Evolutionary conservation across 1,139 yeast species (phyloP).

Genomic region (Kurtzmaniella quercitrusa): DNA sequence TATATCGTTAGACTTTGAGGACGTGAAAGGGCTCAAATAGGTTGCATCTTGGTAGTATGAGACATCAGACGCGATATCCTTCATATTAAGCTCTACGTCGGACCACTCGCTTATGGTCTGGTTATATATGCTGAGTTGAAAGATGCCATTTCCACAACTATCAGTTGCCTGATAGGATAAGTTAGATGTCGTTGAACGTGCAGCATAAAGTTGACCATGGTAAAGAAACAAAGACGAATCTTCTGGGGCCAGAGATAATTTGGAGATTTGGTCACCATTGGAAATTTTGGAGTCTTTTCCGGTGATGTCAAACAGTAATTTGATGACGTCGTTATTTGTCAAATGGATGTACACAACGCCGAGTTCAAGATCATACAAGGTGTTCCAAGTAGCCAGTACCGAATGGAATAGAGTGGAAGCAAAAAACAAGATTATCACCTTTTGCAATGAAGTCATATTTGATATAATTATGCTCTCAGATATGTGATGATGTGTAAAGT

Average conservation of each 20-base stretch:
- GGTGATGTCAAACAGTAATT: constrained; percentile 31
- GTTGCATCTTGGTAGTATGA: constrained; percentile 29
- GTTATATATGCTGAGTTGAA: constrained; percentile 24
- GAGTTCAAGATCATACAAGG: constrained; percentile 32
- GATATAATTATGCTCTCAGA: too few species aligned
- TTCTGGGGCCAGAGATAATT: constrained; percentile 29
- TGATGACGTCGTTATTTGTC: constrained; percentile 32
- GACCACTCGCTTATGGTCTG: constrained; percentile 21
- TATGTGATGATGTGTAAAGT: too few species aligned
- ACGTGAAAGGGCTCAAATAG: constrained; percentile 24
- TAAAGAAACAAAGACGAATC: constrained; percentile 31
- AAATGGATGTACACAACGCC: constrained; percentile 36
- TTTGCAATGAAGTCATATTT: not conserved
- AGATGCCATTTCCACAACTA: constrained; percentile 26
- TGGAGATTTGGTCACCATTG: constrained; percentile 19
- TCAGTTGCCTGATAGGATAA: constrained; percentile 10
- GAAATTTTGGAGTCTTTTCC: constrained; percentile 21
- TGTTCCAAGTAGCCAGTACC: constrained; percentile 21
- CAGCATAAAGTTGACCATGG: constrained; percentile 29
- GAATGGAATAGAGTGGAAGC: constrained; percentile 2
- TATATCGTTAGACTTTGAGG: constrained; percentile 16
- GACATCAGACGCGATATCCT: constrained; percentile 24
- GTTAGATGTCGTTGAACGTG: constrained; percentile 8
- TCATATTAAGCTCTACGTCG: constrained; percentile 12
- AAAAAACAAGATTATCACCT: not conserved